Conservation (phyloP, 768 basidiomycete genomes). For the Tulasnella sp. region DNA sequence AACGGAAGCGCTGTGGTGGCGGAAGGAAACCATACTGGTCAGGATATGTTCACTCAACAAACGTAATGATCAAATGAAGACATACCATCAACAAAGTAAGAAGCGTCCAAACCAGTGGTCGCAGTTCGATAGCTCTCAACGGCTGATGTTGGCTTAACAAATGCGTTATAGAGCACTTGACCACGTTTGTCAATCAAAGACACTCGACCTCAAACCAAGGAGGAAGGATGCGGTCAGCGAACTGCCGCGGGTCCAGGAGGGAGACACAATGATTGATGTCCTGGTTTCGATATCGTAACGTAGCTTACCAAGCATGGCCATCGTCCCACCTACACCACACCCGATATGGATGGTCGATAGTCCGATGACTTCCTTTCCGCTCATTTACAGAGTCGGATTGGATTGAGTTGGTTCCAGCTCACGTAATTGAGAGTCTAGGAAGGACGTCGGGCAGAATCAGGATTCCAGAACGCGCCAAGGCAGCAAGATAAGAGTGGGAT, state of each 20-base stretch:
- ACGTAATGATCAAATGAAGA: too few species aligned
- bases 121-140: conserved; percentile 15
- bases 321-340: conserved; percentile 10
- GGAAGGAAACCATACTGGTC: too few species aligned
- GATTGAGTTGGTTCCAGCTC: too few species aligned
- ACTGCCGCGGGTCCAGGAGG: not conserved
- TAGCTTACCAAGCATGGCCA: conserved; percentile 11
- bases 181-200: conserved; percentile 30
- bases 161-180: conserved; percentile 47
- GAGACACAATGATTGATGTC: too few species aligned
- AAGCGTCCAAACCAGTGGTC: conserved; percentile 12
- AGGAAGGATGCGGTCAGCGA: not conserved
- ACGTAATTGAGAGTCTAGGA: too few species aligned
- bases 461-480: too few species aligned
- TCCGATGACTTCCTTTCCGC: conserved; percentile 7
- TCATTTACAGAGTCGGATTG: too few species aligned
- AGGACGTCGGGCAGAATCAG: too few species aligned
- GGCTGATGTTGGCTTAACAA: conserved; percentile 46
- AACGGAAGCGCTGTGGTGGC: conserved; percentile 47
- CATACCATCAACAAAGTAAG: conserved; percentile 10
- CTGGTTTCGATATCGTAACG: not conserved
- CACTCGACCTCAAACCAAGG: not conserved
- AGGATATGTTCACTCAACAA: too few species aligned
- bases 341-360: conserved; percentile 6
- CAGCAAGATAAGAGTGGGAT: too few species aligned